Evolutionary conservation across 164 flowering plant species (phyloP), one percentile per base, ranked within the genome.

Genomic region (Tetrastigma voinierianum): DNA sequence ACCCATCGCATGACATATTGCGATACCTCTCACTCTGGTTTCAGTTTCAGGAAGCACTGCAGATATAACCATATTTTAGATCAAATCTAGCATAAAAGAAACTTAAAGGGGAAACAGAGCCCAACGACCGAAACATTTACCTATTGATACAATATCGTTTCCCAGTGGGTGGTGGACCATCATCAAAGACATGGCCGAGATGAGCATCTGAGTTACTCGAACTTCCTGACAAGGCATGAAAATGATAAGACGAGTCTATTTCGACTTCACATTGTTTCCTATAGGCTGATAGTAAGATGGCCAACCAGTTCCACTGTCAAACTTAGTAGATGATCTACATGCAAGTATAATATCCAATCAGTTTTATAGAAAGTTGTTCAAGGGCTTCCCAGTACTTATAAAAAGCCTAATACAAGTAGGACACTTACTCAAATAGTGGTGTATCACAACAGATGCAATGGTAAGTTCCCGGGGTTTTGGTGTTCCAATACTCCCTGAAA

Each of bases 241-340:
- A 23, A 93, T 87, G 40, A 93, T 83, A 0, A 97, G 91, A 77
- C 84, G 23, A 77, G 91, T 97, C 55, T 88, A 66, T 72, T 91
- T 88, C 11, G 93, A 83, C 66, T 89, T 87, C 59, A 87, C 96
- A 75, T 91, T 91, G 80, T 72, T 78, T n/a, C 86, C 94, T 3
- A 88, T 60, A 2, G 94, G 89, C 63, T 91, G 72, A 70, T 88
- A 90, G 70, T 86, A 93, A 14, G 97, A 93, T 63, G 98, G 97
- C 97, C 98, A 91, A 49, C 98, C 98, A 46, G 98, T 93, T 67
- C 98, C 97, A 62, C 98, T 91, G 68, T 93, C 96, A 69, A 93
- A 93, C 68, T 93, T 93, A 16, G 98, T 90, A 8, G 88, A 79
- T 66, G 98, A 93, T 93, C n/a, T n/a, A n/a, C n/a, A 71, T 3